Percentiles rank a stretch among this genome's conserved stretches.
Conservation (phyloP, 352 stramenopile genomes). For the Phytophthora multivora region DNA sequence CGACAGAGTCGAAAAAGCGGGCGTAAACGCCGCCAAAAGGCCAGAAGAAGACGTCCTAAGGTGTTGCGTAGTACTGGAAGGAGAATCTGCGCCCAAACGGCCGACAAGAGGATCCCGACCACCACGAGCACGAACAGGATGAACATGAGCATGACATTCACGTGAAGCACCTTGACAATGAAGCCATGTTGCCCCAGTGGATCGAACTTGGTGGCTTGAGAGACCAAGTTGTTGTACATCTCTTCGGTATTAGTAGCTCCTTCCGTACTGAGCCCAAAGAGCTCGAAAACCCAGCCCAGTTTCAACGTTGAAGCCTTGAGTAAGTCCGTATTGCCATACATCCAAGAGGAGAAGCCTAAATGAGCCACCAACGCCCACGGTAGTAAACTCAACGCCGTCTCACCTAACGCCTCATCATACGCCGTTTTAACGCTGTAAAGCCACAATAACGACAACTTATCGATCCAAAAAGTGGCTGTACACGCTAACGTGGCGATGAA, state of each 20-base stretch:
- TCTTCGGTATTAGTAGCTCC: constrained; percentile 35
- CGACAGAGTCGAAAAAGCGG: constrained; percentile 24
- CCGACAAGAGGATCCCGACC: constrained; percentile 60
- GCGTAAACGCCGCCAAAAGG: constrained; percentile 38
- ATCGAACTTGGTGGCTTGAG: constrained; percentile 49
- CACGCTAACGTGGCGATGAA: constrained; percentile 74
- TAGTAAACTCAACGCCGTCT: constrained; percentile 56
- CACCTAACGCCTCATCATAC: constrained; percentile 80
- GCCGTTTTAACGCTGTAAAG: constrained; percentile 81
- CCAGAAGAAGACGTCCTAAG: constrained; percentile 34
- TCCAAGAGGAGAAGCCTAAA: constrained; percentile 79
- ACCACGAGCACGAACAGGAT: constrained; percentile 64
- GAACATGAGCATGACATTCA: constrained; percentile 79
- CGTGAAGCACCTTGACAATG: constrained; percentile 71
- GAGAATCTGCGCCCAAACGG: constrained; percentile 54
- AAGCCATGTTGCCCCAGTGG: constrained; percentile 56
- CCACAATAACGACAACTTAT: constrained; percentile 81
- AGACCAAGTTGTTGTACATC: constrained; percentile 49
- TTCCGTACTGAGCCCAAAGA: constrained; percentile 40
- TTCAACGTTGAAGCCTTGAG: constrained; percentile 62
- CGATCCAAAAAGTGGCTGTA: constrained; percentile 73
- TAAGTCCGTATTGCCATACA: constrained; percentile 80
- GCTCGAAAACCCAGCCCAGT: constrained; percentile 43
- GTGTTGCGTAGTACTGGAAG: constrained; percentile 55
- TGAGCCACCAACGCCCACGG: constrained; percentile 78